A percentile compares a stretch with the other conserved stretches of the same genome.
These are phyloP conservation scores for Alternaria rosae DNA, from an alignment of 2,329 filamentous ascomycete genomes.

Conservation along the genomic window DNA sequence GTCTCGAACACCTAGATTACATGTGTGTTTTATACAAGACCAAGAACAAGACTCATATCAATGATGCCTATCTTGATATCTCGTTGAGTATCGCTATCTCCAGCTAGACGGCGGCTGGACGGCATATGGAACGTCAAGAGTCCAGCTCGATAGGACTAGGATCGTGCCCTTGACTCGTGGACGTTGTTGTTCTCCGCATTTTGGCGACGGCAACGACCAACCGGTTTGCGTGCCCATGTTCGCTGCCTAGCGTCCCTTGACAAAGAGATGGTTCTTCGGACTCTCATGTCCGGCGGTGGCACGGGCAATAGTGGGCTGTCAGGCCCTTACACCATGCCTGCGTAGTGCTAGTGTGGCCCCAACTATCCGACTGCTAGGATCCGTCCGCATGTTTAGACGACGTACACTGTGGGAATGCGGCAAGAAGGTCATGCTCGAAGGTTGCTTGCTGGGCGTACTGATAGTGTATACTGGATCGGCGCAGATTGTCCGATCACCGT, in stretches of 20 bases:
- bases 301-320: background rate
- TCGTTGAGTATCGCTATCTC: constrained; percentile 5
- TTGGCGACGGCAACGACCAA: constrained; percentile 1
- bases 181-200: background rate
- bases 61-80: constrained; percentile 4
- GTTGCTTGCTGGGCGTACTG: background rate
- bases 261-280: constrained; percentile 4
- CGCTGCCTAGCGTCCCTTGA: background rate
- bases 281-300: constrained; percentile 7
- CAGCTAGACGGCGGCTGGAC: background rate
- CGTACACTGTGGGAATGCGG: background rate
- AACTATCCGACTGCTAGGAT: background rate
- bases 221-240: background rate
- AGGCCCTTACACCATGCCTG: background rate
- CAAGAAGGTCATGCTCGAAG: background rate
- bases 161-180: background rate
- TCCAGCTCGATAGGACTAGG: constrained; percentile 9
- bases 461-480: background rate
- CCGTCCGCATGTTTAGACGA: background rate
- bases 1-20: background rate
- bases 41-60: background rate
- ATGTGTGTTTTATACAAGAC: background rate
- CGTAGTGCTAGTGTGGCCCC: background rate
- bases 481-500: background rate
- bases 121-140: background rate